phyloP scores from a whole-genome alignment of 208 protist species.

The Crithidia thermophila region DNA sequence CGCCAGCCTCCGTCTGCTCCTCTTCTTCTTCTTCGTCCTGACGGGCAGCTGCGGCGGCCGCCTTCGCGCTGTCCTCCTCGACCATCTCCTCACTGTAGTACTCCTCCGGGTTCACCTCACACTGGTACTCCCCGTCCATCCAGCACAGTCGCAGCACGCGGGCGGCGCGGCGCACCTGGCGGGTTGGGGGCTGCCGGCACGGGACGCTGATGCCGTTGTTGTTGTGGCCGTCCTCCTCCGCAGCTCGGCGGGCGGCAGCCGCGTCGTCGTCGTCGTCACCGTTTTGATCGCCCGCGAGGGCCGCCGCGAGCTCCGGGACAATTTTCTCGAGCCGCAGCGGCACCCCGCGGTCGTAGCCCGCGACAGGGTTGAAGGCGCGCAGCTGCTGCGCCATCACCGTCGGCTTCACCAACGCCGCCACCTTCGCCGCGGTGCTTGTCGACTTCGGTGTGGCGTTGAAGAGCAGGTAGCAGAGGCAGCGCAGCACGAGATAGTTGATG shows the following conservation, averaged over 20 bases:
- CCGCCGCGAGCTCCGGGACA: slow-evolving; percentile 24
- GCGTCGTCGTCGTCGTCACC: slow-evolving; percentile 12
- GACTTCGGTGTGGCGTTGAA: slow-evolving; percentile 70
- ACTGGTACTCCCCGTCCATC: slow-evolving; percentile 72
- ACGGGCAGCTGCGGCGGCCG: slow-evolving; percentile 7
- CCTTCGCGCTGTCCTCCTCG: slow-evolving; percentile 39
- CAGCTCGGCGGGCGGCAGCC: slow-evolving; percentile 14
- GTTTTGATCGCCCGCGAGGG: slow-evolving; percentile 16
- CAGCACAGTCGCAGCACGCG: slow-evolving; percentile 70
- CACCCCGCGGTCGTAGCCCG: slow-evolving; percentile 49
- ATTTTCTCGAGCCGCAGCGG: slow-evolving; percentile 53
- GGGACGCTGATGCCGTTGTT: slow-evolving; percentile 36
- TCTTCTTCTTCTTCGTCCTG: not conserved
- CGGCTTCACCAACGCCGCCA: slow-evolving; percentile 84
- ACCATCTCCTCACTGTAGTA: slow-evolving; percentile 56
- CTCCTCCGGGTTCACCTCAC: slow-evolving; percentile 50
- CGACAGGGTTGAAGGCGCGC: slow-evolving; percentile 80
- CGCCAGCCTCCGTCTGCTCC: not conserved
- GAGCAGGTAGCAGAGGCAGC: slow-evolving; percentile 79
- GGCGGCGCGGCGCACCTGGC: slow-evolving; percentile 69
- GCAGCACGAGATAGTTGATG: slow-evolving; percentile 67
- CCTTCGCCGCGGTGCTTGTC: slow-evolving; percentile 67
- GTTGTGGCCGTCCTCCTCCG: slow-evolving; percentile 11
- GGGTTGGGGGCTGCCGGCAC: slow-evolving; percentile 58
- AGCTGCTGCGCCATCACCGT: slow-evolving; percentile 71